phyloP scores from a whole-genome alignment of 2,329 filamentous ascomycete genomes.

The Colletotrichum sp. region DNA sequence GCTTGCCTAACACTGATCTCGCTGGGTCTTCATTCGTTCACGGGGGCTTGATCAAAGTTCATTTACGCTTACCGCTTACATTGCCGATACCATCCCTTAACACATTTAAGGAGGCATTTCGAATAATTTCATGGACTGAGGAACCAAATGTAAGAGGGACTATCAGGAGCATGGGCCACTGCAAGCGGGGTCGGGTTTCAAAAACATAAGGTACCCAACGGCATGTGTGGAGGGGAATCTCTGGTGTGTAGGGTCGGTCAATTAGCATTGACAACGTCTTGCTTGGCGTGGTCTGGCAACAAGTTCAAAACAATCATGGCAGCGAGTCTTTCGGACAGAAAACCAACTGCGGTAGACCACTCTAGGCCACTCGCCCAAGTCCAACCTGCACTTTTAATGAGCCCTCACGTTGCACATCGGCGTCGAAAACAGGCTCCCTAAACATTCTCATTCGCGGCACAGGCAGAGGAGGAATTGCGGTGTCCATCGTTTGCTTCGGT shows the following conservation, averaged over 20 bases:
- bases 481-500: too few species aligned
- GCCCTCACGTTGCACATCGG: too few species aligned
- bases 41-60: not conserved
- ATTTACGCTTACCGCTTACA: not conserved
- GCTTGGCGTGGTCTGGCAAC: not conserved
- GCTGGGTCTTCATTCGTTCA: not conserved
- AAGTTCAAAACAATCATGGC: not conserved
- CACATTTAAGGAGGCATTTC: not conserved
- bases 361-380: not conserved
- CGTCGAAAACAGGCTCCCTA: too few species aligned
- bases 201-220: not conserved
- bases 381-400: not conserved
- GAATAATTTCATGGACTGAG: not conserved
- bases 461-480: too few species aligned
- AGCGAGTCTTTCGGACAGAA: not conserved
- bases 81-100: not conserved
- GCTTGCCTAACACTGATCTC: not conserved
- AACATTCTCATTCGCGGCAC: too few species aligned
- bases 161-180: not conserved
- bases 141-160: not conserved
- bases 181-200: not conserved
- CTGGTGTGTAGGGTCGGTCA: not conserved
- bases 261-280: not conserved
- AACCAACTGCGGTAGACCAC: not conserved
- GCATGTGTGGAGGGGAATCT: not conserved